These are phyloP conservation scores for Chenopodium album DNA, from an alignment of 148 eudicot species.

Conservation along the genomic window DNA sequence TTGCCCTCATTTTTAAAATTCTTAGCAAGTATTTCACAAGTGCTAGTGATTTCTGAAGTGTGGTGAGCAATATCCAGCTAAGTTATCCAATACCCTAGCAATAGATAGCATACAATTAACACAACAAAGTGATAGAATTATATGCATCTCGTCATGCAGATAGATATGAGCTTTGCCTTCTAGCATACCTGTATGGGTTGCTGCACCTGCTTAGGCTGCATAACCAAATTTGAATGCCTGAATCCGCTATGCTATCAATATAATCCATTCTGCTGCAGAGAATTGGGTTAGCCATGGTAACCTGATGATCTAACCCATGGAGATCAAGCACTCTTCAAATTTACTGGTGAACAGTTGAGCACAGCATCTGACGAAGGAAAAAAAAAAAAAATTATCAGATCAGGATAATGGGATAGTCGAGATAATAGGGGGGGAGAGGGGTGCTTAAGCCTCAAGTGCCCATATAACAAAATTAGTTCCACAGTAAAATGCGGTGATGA, in stretches of 20 bases:
- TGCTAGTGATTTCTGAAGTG: background rate
- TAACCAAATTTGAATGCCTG: background rate
- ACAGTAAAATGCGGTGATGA: no score
- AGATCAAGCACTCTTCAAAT: background rate
- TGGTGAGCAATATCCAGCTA: background rate
- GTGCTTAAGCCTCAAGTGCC: no score
- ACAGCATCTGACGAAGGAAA: background rate
- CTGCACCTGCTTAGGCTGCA: background rate
- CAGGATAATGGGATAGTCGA: no score
- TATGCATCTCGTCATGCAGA: background rate
- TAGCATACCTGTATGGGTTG: background rate
- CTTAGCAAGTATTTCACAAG: background rate
- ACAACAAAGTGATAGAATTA: background rate
- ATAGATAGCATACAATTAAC: background rate
- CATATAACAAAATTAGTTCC: no score
- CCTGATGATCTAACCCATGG: background rate
- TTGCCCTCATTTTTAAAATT: background rate
- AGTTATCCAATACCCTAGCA: background rate
- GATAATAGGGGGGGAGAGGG: no score
- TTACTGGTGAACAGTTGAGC: background rate
- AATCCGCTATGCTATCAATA: background rate
- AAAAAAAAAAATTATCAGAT: background rate
- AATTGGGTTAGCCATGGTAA: background rate
- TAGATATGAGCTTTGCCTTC: background rate
- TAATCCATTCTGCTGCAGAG: background rate